phyloP scores from a whole-genome alignment of 2,329 filamentous ascomycete species.

The Aureobasidium lini region DNA sequence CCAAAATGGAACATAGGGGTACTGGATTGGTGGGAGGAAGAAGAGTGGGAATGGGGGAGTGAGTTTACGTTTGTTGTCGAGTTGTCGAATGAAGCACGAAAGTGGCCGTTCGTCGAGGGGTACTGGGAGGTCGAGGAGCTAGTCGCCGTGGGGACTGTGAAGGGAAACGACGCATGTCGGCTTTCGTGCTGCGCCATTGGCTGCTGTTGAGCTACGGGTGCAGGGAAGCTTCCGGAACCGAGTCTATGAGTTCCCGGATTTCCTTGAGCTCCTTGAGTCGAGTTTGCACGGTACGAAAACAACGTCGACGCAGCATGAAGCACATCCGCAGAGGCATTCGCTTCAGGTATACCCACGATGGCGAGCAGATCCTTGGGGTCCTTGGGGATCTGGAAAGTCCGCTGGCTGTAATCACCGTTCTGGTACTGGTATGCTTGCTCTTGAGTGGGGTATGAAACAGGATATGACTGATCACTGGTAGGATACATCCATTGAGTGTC shows the following conservation, averaged over 20 bases:
- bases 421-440: not conserved
- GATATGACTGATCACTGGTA: not conserved
- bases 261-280: not conserved
- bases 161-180: conserved; percentile 7
- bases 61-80: not conserved
- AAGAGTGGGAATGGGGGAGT: not conserved
- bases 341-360: not conserved
- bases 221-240: not conserved
- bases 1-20: conserved; percentile 10
- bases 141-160: not conserved
- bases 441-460: not conserved
- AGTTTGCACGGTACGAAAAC: conserved; percentile 7
- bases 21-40: not conserved
- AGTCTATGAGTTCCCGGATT: not conserved
- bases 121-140: not conserved
- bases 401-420: not conserved
- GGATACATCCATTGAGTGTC: conserved; percentile 10
- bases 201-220: not conserved
- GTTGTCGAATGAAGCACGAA: conserved; percentile 10
- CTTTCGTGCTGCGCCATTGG: not conserved
- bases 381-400: not conserved
- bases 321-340: not conserved
- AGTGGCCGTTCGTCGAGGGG: conserved; percentile 7
- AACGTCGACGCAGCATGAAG: conserved; percentile 11
- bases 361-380: conserved; percentile 5